These are phyloP conservation scores for Auxenochlorella pyrenoidosa DNA, from an alignment of 139 green algal species.

Conservation along the genomic window DNA sequence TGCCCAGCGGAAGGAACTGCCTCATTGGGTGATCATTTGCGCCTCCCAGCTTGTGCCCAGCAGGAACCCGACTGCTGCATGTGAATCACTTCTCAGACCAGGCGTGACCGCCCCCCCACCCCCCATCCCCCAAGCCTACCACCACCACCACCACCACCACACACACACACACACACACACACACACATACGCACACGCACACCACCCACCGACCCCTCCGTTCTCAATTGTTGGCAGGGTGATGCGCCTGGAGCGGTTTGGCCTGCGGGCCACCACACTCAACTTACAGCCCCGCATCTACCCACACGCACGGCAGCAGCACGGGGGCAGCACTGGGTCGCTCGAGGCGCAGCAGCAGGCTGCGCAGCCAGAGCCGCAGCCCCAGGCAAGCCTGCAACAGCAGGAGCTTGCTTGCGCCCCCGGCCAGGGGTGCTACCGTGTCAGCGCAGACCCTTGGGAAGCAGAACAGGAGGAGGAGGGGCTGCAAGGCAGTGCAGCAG, in stretches of 20 bases:
- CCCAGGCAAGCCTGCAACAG: background rate
- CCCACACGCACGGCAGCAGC: background rate
- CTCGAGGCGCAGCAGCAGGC: background rate
- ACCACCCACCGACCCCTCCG: background rate
- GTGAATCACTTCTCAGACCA: too few relatives aligned
- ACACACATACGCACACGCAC: too few relatives aligned
- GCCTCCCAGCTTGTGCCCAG: too few relatives aligned
- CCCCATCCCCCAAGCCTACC: too few relatives aligned
- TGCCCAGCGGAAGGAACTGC: too few relatives aligned
- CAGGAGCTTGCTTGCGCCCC: background rate
- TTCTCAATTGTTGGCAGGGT: background rate
- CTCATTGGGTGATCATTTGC: too few relatives aligned
- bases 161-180: too few relatives aligned
- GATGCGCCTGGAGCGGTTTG: background rate
- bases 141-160: too few relatives aligned
- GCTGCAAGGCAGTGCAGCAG: background rate
- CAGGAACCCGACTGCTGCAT: too few relatives aligned
- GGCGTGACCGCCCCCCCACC: too few relatives aligned
- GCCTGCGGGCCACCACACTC: slow-evolving; percentile 18
- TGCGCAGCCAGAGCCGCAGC: background rate
- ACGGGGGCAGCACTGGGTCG: too few relatives aligned
- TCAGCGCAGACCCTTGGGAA: background rate
- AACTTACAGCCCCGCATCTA: background rate
- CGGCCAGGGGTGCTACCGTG: background rate
- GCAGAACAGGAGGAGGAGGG: background rate